These are phyloP conservation scores for Cutaneotrichosporon mucoides DNA, from an alignment of 1,284 basidiomycete genomes.

Conservation along the genomic window DNA sequence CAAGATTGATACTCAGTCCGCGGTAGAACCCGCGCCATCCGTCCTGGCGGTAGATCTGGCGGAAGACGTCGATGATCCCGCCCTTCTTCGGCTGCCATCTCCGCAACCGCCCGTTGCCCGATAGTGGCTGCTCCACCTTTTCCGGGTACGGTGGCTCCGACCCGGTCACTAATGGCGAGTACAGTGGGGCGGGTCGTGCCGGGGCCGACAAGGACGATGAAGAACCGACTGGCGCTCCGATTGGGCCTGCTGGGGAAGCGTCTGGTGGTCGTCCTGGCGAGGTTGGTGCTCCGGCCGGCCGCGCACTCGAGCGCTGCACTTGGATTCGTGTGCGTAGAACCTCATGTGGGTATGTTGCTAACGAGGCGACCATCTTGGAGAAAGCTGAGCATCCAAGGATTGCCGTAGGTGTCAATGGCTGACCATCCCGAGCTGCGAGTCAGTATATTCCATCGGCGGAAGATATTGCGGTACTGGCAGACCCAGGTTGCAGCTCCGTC, in stretches of 20 bases:
- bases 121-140: background rate
- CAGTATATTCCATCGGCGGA: too few relatives aligned
- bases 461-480: too few relatives aligned
- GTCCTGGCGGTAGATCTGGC: conserved; percentile 69
- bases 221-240: background rate
- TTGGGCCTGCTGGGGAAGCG: background rate
- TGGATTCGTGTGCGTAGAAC: conserved; percentile 88
- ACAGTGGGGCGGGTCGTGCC: conserved; percentile 7
- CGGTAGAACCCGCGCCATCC: conserved; percentile 84
- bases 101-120: background rate
- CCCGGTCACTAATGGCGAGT: conserved; percentile 30
- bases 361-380: conserved; percentile 89
- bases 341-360: conserved; percentile 93
- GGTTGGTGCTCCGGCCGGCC: background rate
- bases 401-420: conserved; percentile 59
- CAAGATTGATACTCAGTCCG: conserved; percentile 81
- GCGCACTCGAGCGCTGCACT: conserved; percentile 49
- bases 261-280: background rate
- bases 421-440: conserved; percentile 49
- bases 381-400: conserved; percentile 82
- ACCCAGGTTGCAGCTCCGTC: background rate
- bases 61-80: conserved; percentile 68
- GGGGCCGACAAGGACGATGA: background rate
- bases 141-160: conserved; percentile 22
- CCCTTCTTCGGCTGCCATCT: conserved; percentile 26